Evolutionary conservation across 2,329 filamentous ascomycete genomes (phyloP), one percentile per base, ranked within the genome.

Genomic region (Ophiostoma piceae): DNA sequence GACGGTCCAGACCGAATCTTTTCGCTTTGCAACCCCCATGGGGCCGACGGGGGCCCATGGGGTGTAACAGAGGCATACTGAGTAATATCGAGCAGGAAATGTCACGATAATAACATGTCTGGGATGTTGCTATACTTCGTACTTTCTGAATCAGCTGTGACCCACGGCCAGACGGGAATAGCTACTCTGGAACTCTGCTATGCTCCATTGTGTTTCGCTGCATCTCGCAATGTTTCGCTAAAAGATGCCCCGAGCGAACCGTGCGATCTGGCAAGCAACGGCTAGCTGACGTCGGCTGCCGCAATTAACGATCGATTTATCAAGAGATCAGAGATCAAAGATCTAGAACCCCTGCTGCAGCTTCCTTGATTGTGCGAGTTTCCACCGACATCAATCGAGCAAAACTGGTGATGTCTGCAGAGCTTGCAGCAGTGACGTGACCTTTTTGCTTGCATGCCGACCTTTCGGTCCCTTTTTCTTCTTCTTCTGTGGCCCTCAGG

Each of bases 81-180:
- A n/a, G n/a, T n/a, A 47, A 94, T 78, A 82, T 90, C 73, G 94
- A 90, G 1, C 84, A 90, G 51, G 22, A 57, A 1, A 57, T 47
- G 19, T n/a, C 43, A 47, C 43, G 43, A 47, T n/a, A 47, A 47
- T 47, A 2, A 47, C 19, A 8, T 47, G 43, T 47, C 43, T 19
- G 43, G 43, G 43, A 47, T n/a, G 43, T n/a, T 47, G 43, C 43
- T 19, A 16, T 19, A 47, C 19, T 47, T 41, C 6, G 7, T 19
- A 47, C 19, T 47, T 41, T 47, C 35, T 3, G 39, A 19, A 47
- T 5, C 43, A 47, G 7, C 43, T 47, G 43, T 14, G 43, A 47
- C 19, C 43, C 43, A 47, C 43, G 16, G 16, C 16, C 43, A 1
- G 1, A 16, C 19, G 16, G 2, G 16, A n/a, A 8, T n/a, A 6